A percentile compares a stretch with the other conserved stretches of the same genome.
Evolutionary conservation across 208 protist genomes (phyloP).

Genomic region (Leishmania braziliensis): DNA sequence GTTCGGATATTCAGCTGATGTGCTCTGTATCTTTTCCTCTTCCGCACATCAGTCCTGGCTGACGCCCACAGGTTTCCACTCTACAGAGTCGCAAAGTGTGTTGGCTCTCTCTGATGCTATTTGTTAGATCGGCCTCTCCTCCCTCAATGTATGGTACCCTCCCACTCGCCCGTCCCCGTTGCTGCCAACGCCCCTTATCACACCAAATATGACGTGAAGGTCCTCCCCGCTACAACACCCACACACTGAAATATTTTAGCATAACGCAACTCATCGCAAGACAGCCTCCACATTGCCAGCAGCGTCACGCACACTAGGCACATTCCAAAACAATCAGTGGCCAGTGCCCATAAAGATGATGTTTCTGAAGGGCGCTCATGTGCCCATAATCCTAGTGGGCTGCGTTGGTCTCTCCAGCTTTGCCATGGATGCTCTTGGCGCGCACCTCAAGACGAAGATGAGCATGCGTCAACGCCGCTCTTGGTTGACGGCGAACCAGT

Average conservation of each 20-base stretch:
- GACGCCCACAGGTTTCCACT: neutral
- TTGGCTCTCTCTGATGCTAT: neutral
- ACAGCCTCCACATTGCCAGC: neutral
- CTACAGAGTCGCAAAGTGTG: neutral
- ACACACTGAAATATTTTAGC: neutral
- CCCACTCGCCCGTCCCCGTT: neutral
- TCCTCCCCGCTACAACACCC: neutral
- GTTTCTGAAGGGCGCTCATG: slow-evolving; percentile 21
- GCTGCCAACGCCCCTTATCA: neutral
- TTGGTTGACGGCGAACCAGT: slow-evolving; percentile 54
- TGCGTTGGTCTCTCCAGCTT: slow-evolving; percentile 38
- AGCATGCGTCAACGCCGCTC: slow-evolving; percentile 46
- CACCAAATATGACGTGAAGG: neutral
- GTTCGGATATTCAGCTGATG: neutral
- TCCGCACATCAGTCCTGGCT: neutral
- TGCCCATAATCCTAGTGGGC: slow-evolving; percentile 38
- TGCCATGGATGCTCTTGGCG: slow-evolving; percentile 31
- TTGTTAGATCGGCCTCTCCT: neutral
- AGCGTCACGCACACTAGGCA: neutral
- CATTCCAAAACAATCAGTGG: neutral
- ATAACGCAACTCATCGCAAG: neutral
- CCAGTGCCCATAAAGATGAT: neutral
- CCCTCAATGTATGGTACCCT: neutral
- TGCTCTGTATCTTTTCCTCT: neutral
- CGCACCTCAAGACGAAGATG: slow-evolving; percentile 33